These are phyloP conservation scores for Torulaspora gathmanii DNA, from an alignment of 805 yeast species.

Conservation along the genomic window DNA sequence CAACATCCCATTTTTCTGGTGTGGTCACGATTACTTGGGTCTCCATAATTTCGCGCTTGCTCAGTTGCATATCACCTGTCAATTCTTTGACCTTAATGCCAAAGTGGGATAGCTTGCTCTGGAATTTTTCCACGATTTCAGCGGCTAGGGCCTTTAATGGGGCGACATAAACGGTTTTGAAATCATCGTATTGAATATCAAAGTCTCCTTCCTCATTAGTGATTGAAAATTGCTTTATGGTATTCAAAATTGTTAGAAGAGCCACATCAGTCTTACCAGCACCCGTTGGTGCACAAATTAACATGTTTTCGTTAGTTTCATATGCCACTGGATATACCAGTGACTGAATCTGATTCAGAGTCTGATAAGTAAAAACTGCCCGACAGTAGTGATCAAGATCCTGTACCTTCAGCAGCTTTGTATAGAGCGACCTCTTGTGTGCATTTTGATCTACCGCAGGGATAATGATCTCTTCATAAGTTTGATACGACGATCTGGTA, in stretches of 20 bases:
- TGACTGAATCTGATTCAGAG: slow-evolving; percentile 83
- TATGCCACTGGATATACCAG: slow-evolving; percentile 89
- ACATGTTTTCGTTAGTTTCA: slow-evolving; percentile 88
- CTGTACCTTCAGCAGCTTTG: slow-evolving; percentile 48
- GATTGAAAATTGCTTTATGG: slow-evolving; percentile 66
- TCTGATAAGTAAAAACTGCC: slow-evolving; percentile 77
- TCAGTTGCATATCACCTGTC: slow-evolving; percentile 94
- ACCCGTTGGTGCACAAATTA: slow-evolving; percentile 97
- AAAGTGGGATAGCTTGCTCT: slow-evolving; percentile 71
- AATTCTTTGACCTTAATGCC: slow-evolving; percentile 83
- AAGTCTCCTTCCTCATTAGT: slow-evolving; percentile 48
- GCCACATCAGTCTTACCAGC: slow-evolving; percentile 98
- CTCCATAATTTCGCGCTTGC: slow-evolving; percentile 68
- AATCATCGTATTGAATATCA: slow-evolving; percentile 73
- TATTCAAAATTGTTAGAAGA: slow-evolving; percentile 68
- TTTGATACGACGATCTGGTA: slow-evolving; percentile 53
- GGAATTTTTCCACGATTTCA: slow-evolving; percentile 88
- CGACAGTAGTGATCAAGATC: slow-evolving; percentile 74
- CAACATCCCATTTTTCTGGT: slow-evolving; percentile 97
- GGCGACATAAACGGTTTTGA: slow-evolving; percentile 88
- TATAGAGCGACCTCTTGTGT: slow-evolving; percentile 38
- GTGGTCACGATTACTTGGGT: slow-evolving; percentile 92
- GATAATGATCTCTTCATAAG: slow-evolving; percentile 75
- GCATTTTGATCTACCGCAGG: slow-evolving; percentile 66
- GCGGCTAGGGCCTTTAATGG: slow-evolving; percentile 94